Evolutionary conservation across 2,329 filamentous ascomycete species (phyloP), one percentile per base, ranked within the genome.

Genomic region (Cladosporium sp.): DNA sequence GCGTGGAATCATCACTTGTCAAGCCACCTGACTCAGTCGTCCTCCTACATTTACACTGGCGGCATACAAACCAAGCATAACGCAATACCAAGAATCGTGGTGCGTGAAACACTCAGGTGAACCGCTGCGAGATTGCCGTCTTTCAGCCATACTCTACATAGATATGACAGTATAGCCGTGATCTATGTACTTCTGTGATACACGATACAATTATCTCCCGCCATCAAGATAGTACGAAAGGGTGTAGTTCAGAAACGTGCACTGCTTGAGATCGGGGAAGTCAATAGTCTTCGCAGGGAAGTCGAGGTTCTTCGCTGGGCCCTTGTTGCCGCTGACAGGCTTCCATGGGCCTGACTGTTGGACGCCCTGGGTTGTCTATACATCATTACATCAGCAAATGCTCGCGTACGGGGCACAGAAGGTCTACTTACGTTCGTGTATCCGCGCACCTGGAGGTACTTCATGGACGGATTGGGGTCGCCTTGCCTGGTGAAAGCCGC

Each of bases 231-330:
- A 84, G 62, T 82, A 82, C 52, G 76, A 73, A 60, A 84, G 69
- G 10, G 80, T 78, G 68, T 84, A 77, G 3, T 80, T 80, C 62
- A 85, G 68, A 52, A 76, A 79, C 14, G 77, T 77, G 68, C 85
- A 87, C 76, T 87, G 83, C 70, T 79, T 71, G 67, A 80, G 70
- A 74, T 87, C 85, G 31, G 79, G 76, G 67, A 85, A 87, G 0
- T 72, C 69, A 0, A 73, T 76, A 55, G 72, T 74, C 69, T 74
- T 69, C 73, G 82, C 81, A 66, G 85, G 76, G 66, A 82, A 80
- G 67, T 82, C 80, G 67, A 85, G 73, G 59, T 82, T 71, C 65
- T 80, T 80, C 64, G 83, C 75, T 28, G 71, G 77, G 11, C 71
- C 79, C 53, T 68, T 75, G 73, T 67, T 75, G 69, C 66, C 78